phyloP scores from a whole-genome alignment of 345 rosid species.

The Salix exigua region DNA sequence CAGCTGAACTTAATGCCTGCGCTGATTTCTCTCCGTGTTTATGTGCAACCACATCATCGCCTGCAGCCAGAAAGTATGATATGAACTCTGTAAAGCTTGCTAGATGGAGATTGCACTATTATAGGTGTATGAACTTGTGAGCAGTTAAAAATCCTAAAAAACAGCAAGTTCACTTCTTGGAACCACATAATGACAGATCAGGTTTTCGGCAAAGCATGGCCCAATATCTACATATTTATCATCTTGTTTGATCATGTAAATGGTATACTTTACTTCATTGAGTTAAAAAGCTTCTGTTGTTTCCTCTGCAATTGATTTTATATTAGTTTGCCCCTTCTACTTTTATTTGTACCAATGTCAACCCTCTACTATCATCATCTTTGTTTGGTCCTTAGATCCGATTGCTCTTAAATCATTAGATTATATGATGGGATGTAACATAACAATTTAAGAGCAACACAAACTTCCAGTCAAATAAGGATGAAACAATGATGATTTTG shows the following conservation, averaged over 20 bases:
- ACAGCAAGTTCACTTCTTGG: not conserved
- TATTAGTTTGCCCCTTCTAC: too few species aligned
- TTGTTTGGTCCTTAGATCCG: too few species aligned
- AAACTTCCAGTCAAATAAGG: too few species aligned
- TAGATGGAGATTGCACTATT: not conserved
- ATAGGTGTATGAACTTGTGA: not conserved
- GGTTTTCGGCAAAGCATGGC: not conserved
- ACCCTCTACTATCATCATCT: too few species aligned
- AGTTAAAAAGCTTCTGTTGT: too few species aligned
- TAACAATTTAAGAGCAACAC: too few species aligned
- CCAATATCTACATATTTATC: not conserved
- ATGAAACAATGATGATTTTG: too few species aligned
- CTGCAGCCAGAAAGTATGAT: constrained; percentile 31
- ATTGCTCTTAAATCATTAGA: too few species aligned
- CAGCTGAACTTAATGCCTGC: constrained; percentile 39
- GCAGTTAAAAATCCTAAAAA: not conserved
- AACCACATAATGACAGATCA: not conserved
- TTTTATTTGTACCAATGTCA: too few species aligned
- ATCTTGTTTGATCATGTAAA: not conserved
- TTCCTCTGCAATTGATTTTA: too few species aligned
- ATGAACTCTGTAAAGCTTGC: not conserved
- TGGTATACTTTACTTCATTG: not conserved
- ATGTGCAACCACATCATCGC: constrained; percentile 63
- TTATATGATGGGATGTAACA: too few species aligned
- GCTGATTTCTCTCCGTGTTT: constrained; percentile 59